Base-by-base conservation (phyloP, 176 grass and related monocot species). In the Carex scoparia region DNA sequence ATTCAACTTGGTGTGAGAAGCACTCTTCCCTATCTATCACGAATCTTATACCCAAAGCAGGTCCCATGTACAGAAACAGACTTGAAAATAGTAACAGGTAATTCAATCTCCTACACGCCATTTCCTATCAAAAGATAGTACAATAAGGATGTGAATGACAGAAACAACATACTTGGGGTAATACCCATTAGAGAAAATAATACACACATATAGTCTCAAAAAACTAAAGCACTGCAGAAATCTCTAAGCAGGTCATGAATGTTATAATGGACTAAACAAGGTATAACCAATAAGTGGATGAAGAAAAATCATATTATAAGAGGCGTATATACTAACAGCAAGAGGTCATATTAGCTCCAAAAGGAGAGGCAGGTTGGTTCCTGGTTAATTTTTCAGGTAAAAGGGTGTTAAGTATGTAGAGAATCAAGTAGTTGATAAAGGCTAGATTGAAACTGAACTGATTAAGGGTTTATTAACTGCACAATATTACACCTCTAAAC, bases 21-120 rank as follows among this genome's bases (percentile, higher is more conserved):
- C 93, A 98, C 79, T 98, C 93, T 91, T 89, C 91, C 88, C 93
- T 89, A 56, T 98, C 95, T 51, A 98, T 98, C 77, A 98, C 95
- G 32, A 98, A 98, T 18, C 93, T 87, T 79, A 95, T 95, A 4
- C 89, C 93, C 85, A 69, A 11, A 6, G 88, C 88, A 18, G 72
- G 78, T 18, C 54, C 53, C 58, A 90, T 33, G 28, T 54, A 67
- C 1, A 83, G 7, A 56, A 89, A 78, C 12, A 84, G 30, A 54
- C 81, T 18, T 54, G 80, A 79, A 9, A 93, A 54, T 32, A 78
- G 16, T 61, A 94, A 79, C 51, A 90, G 59, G 72, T 40, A 44
- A 18, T 33, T 82, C 65, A 70, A 79, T 88, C 81, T 88, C 46
- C 59, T 62, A 80, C 32, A 84, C 42, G 65, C 68, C 65, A 16